Percentiles rank a stretch among this genome's conserved stretches.
These are phyloP conservation scores for Saccharata proteae DNA, from an alignment of 2,329 filamentous ascomycete genomes.

Conservation along the genomic window DNA sequence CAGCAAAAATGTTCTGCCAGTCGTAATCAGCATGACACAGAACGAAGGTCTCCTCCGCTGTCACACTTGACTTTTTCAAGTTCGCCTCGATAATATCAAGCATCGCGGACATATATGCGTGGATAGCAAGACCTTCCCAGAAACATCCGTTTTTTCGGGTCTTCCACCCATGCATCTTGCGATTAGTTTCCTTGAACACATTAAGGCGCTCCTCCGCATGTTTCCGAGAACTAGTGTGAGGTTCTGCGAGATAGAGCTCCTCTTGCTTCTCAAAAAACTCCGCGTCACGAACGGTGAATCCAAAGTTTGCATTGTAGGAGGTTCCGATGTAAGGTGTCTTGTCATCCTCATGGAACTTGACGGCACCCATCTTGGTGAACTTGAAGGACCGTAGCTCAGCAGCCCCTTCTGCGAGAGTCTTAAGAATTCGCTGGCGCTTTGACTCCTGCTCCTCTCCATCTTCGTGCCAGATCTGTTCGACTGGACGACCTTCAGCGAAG, in stretches of 20 bases:
- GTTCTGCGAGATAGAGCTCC: no score
- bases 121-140: no score
- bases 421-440: slow-evolving; percentile 11
- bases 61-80: no score
- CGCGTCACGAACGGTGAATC: no score
- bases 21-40: slow-evolving; percentile 7
- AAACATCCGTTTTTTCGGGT: no score
- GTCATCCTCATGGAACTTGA: slow-evolving; percentile 4
- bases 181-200: no score
- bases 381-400: slow-evolving; percentile 8
- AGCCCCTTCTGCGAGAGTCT: slow-evolving; percentile 10
- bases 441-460: not conserved
- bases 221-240: no score
- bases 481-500: not conserved
- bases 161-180: no score
- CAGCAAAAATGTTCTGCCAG: slow-evolving; percentile 8
- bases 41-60: slow-evolving; percentile 1
- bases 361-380: slow-evolving; percentile 11
- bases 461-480: slow-evolving; percentile 1
- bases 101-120: no score
- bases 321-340: slow-evolving; percentile 3
- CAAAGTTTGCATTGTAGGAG: not conserved
- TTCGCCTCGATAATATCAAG: no score
- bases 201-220: no score
- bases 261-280: no score